Conservation (phyloP, 176 grass and related monocot genomes). For the Triticum aestivum region DNA sequence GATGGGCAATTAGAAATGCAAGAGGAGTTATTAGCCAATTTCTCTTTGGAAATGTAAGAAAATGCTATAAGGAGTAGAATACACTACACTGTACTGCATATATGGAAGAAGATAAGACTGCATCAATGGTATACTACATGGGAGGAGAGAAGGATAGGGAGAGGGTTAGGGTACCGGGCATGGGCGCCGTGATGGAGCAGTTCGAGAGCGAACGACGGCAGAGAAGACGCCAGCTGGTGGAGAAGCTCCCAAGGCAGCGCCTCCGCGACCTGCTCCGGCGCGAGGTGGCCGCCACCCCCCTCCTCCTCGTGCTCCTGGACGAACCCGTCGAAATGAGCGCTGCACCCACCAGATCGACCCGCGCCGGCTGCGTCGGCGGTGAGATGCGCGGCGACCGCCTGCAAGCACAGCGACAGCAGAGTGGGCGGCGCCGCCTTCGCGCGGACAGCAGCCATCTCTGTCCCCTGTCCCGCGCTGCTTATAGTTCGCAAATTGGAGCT, state of each 20-base stretch:
- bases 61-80: neutral
- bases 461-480: neutral
- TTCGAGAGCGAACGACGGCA: slow-evolving; percentile 54
- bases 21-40: neutral
- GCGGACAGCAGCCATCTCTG: neutral
- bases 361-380: neutral
- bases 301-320: neutral
- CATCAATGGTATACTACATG: neutral
- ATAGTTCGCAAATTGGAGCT: neutral
- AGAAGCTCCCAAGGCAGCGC: slow-evolving; percentile 35
- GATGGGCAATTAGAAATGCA: neutral
- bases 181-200: slow-evolving; percentile 46
- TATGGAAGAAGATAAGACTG: neutral
- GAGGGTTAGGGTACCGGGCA: slow-evolving; percentile 14
- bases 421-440: neutral
- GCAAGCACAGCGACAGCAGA: slow-evolving; percentile 37
- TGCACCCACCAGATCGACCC: neutral
- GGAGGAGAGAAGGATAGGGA: neutral
- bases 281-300: neutral
- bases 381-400: slow-evolving; percentile 4
- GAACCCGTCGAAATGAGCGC: neutral
- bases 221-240: slow-evolving; percentile 8
- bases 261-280: slow-evolving; percentile 25
- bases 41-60: neutral
- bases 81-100: neutral